Evolutionary conservation across 768 basidiomycete genomes (phyloP), one percentile per base, ranked within the genome.

Genomic region (Lactifluus piperatus): DNA sequence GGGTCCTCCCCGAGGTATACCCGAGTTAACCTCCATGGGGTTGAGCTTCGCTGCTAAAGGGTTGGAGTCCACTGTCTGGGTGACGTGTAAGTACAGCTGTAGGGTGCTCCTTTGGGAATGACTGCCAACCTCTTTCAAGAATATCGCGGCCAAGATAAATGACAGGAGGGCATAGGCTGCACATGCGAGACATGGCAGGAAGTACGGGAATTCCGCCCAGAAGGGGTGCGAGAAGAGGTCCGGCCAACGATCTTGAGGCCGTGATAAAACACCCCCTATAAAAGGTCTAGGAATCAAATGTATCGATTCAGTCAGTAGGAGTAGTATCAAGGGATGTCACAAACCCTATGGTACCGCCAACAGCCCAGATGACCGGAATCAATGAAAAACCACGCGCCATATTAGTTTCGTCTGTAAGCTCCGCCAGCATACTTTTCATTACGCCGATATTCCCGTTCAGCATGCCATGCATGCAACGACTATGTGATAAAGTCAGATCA

Each of bases 361-460:
- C 24, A 9, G 57, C 57, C 46, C 57, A 54, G 5, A 69, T 64
- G 0, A 75, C 63, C 3, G 75, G 75, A 24, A 76, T 58, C 30
- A 71, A 57, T 5, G 72, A 66, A 34, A 75, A 72, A 0, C 69
- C 78, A 29, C 71, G 69, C 9, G 78, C 76, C 52, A 77, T 75
- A 65, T 86, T 86, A 1, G 80, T 78, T 0, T 77, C 70, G 66
- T 86, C 84, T 0, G 84, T 84, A 34, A 86, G 68, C 58, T 86
- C 85, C 0, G 78, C 84, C 72, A 88, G 76, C 65, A 82, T 80
- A 63, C 81, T 84, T 66, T 88, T 89, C 77, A 88, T 83, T 27
- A 89, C 84, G 5, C 83, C 80, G 29, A 61, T 57, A 45, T 61
- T 61, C 18, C 59, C 59, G 20, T 60, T 60, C 43, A 57, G 30